A percentile compares a stretch with the other conserved stretches of the same genome.
These are phyloP conservation scores for Aspergillus hiratsukae DNA, from an alignment of 2,329 filamentous ascomycete genomes.

Conservation along the genomic window DNA sequence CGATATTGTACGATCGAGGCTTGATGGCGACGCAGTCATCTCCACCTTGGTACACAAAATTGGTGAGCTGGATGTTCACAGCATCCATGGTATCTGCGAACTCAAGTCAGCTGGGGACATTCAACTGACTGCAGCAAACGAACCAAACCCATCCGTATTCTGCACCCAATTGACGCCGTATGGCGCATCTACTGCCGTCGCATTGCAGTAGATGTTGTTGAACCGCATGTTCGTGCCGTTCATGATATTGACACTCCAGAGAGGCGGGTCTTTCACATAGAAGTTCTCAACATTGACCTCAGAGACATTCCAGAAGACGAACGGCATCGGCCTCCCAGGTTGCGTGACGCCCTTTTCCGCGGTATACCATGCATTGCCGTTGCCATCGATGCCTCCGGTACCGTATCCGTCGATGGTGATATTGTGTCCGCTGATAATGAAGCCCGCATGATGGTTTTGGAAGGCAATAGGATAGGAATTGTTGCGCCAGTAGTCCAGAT, in stretches of 20 bases:
- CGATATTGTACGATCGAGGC: constrained; percentile 57
- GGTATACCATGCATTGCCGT: constrained; percentile 53
- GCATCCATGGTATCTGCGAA: constrained; percentile 51
- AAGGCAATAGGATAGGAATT: constrained; percentile 52
- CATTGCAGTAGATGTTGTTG: constrained; percentile 49
- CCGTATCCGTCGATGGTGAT: constrained; percentile 51
- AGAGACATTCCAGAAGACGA: constrained; percentile 56
- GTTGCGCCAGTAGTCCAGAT: constrained; percentile 53
- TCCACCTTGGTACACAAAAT: constrained; percentile 54
- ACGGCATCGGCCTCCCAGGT: constrained; percentile 53
- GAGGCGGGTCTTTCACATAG: too few relatives aligned
- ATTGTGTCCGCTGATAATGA: constrained; percentile 47
- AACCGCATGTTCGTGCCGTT: constrained; percentile 53
- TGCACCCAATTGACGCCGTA: constrained; percentile 54
- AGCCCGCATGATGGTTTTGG: constrained; percentile 54
- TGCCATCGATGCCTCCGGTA: constrained; percentile 52
- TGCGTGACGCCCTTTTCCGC: constrained; percentile 45
- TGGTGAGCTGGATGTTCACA: constrained; percentile 46
- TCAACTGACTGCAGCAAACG: neutral
- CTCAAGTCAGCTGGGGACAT: neutral
- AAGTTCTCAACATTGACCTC: constrained; percentile 49
- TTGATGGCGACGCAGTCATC: constrained; percentile 61
- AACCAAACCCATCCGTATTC: constrained; percentile 53
- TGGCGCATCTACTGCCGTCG: constrained; percentile 48
- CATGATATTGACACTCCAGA: constrained; percentile 56